Evolutionary conservation across 805 yeast species (phyloP).

Genomic region (Clavispora vitiphila): DNA sequence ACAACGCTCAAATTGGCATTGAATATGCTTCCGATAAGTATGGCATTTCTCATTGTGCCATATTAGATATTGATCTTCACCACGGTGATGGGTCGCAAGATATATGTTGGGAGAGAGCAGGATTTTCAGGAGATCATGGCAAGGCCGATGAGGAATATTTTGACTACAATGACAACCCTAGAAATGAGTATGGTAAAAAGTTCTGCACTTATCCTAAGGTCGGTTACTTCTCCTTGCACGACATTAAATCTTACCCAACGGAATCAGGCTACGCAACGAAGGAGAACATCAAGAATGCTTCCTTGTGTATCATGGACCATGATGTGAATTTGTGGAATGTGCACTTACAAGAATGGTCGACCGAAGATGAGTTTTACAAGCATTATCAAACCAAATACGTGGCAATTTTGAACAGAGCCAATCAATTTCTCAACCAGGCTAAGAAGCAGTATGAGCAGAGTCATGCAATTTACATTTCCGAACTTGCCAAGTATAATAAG

Average conservation of each 20-base stretch:
- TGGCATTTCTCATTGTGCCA: slow-evolving; percentile 73
- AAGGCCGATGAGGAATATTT: slow-evolving; percentile 43
- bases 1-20: slow-evolving; percentile 76
- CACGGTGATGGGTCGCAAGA: slow-evolving; percentile 91
- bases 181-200: slow-evolving; percentile 47
- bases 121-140: slow-evolving; percentile 46
- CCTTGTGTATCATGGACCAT: slow-evolving; percentile 74
- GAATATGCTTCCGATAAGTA: slow-evolving; percentile 65
- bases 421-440: slow-evolving; percentile 52
- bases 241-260: slow-evolving; percentile 81
- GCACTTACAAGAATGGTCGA: slow-evolving; percentile 62
- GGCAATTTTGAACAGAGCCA: slow-evolving; percentile 59
- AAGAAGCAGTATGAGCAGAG: slow-evolving; percentile 40
- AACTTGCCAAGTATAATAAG: slow-evolving; percentile 26
- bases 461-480: slow-evolving; percentile 22
- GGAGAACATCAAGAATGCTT: slow-evolving; percentile 67
- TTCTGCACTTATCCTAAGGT: slow-evolving; percentile 51
- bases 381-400: slow-evolving; percentile 60
- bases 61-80: slow-evolving; percentile 77
- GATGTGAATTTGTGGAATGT: slow-evolving; percentile 80
- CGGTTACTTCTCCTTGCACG: slow-evolving; percentile 81
- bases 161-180: slow-evolving; percentile 24
- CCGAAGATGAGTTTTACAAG: slow-evolving; percentile 59
- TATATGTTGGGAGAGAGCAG: slow-evolving; percentile 76
- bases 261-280: slow-evolving; percentile 73